Percentiles rank a stretch among this genome's conserved stretches.
phyloP scores from a whole-genome alignment of 2,329 filamentous ascomycete genomes.

The Botrytis pseudocinerea region DNA sequence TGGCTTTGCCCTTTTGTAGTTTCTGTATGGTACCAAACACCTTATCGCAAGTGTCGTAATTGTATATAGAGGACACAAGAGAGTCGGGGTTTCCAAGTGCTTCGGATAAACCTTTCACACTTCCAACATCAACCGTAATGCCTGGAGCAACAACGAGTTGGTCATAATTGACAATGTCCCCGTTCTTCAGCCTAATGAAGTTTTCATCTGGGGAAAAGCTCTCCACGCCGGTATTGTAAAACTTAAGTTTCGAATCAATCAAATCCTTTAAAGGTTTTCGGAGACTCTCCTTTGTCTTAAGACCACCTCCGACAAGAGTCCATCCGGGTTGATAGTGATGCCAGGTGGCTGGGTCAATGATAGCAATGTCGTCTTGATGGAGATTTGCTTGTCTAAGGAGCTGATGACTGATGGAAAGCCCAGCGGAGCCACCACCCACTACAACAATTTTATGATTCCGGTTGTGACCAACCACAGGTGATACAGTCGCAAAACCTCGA shows the following conservation, averaged over 20 bases:
- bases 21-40: constrained; percentile 51
- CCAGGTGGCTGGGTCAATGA: constrained; percentile 62
- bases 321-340: constrained; percentile 71
- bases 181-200: constrained; percentile 54
- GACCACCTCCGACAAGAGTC: constrained; percentile 66
- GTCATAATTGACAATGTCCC: constrained; percentile 60
- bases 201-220: constrained; percentile 58
- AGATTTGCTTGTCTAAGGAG: constrained; percentile 61
- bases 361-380: constrained; percentile 58
- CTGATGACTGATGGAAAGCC: constrained; percentile 66
- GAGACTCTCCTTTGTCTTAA: constrained; percentile 62
- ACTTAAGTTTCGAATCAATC: constrained; percentile 60
- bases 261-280: constrained; percentile 52
- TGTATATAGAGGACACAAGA: constrained; percentile 58
- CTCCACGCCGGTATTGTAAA: constrained; percentile 56
- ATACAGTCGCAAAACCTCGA: constrained; percentile 34
- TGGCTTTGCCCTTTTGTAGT: constrained; percentile 52
- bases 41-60: constrained; percentile 57
- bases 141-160: constrained; percentile 64
- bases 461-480: constrained; percentile 42
- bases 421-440: constrained; percentile 66
- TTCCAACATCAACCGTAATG: constrained; percentile 52
- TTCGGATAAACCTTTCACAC: constrained; percentile 57
- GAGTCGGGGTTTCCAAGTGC: constrained; percentile 51
- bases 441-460: constrained; percentile 64